phyloP scores from a whole-genome alignment of 1,284 basidiomycete species.

The Melampsora larici-populina region DNA sequence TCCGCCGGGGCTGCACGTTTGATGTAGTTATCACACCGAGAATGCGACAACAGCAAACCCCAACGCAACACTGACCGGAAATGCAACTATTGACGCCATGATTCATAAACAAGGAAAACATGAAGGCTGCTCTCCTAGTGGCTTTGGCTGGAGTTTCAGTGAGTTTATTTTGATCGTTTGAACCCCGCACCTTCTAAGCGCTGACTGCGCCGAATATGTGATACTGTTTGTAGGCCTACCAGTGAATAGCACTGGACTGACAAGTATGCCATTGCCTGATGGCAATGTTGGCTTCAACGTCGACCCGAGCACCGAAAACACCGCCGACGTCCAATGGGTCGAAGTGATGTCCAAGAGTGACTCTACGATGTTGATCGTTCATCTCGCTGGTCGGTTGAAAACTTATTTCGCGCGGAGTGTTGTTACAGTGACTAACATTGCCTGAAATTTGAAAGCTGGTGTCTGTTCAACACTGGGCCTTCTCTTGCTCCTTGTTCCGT shows the following conservation, averaged over 20 bases:
- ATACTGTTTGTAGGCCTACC: slow-evolving; percentile 10
- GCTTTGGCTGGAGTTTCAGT: slow-evolving; percentile 36
- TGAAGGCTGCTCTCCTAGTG: slow-evolving; percentile 10
- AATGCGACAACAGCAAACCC: slow-evolving; percentile 39
- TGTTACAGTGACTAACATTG: background rate
- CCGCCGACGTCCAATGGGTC: slow-evolving; percentile 12
- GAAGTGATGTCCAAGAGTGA: slow-evolving; percentile 32
- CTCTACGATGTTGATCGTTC: slow-evolving; percentile 18
- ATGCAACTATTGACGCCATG: slow-evolving; percentile 19
- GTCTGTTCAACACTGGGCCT: slow-evolving; percentile 7
- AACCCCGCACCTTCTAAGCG: background rate
- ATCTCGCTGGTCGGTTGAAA: slow-evolving; percentile 21
- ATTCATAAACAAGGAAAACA: slow-evolving; percentile 24
- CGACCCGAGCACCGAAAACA: slow-evolving; percentile 10
- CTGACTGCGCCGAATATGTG: background rate
- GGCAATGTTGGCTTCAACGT: slow-evolving; percentile 29
- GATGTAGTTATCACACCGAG: slow-evolving; percentile 10
- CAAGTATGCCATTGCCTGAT: slow-evolving; percentile 22
- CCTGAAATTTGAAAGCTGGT: background rate
- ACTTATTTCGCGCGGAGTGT: background rate
- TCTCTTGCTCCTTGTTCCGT: slow-evolving; percentile 27
- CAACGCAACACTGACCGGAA: slow-evolving; percentile 25
- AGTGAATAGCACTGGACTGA: slow-evolving; percentile 34
- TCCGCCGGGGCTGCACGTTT: background rate
- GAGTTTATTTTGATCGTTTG: slow-evolving; percentile 8